Percentiles rank a stretch among this genome's conserved stretches.
Evolutionary conservation across 208 protist species (phyloP).

Genomic region (Endotrypanum monterogeii): DNA sequence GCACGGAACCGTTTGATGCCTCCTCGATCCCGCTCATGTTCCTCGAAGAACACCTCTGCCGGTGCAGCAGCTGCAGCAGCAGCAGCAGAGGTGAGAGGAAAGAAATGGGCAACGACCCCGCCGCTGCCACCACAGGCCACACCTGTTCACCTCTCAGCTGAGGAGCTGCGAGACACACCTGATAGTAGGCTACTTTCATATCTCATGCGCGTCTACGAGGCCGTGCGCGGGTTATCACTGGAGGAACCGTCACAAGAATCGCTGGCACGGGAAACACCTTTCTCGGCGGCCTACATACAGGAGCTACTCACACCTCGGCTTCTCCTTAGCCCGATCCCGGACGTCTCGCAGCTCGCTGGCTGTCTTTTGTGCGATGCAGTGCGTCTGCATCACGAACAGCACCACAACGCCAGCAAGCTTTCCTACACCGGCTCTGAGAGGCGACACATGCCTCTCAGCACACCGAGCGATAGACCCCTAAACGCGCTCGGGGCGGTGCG

Average conservation of each 20-base stretch:
- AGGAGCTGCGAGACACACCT: constrained; percentile 25
- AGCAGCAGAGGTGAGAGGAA: not conserved
- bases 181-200: constrained; percentile 33
- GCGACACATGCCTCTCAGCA: not conserved
- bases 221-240: constrained; percentile 11
- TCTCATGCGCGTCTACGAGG: constrained; percentile 15
- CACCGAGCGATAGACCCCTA: not conserved
- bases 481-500: constrained; percentile 1
- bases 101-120: not conserved
- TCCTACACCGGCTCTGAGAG: not conserved
- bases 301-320: constrained; percentile 58
- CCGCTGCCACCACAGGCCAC: not conserved
- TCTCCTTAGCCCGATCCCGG: constrained; percentile 38
- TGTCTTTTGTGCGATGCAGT: constrained; percentile 70
- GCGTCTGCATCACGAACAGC: constrained; percentile 31
- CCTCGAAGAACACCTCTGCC: not conserved
- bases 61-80: not conserved
- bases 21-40: not conserved
- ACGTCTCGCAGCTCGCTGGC: constrained; percentile 60
- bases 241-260: not conserved
- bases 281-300: constrained; percentile 38
- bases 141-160: constrained; percentile 5
- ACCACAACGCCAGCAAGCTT: constrained; percentile 1
- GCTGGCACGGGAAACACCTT: constrained; percentile 11
- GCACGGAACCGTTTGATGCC: not conserved